Percentiles rank a stretch among this genome's conserved stretches.
These are phyloP conservation scores for Cryptococcus hybrid DNA, from an alignment of 1,284 basidiomycete species.

Conservation along the genomic window DNA sequence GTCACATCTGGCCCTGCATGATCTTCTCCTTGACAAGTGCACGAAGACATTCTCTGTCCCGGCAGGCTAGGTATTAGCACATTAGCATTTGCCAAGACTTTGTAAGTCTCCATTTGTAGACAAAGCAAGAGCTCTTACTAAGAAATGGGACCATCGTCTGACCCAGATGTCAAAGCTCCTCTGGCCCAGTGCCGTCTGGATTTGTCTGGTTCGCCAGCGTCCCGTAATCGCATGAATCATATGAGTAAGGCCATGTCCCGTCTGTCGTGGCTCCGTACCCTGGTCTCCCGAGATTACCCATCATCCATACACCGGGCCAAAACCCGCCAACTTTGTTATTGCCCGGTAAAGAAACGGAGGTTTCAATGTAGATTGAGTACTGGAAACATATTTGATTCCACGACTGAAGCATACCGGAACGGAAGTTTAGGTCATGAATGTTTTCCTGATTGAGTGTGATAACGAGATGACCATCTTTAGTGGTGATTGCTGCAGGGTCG, in stretches of 20 bases:
- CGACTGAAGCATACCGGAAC: slow-evolving; percentile 56
- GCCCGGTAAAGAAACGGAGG: slow-evolving; percentile 43
- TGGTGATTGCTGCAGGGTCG: slow-evolving; percentile 77
- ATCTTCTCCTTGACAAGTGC: slow-evolving; percentile 59
- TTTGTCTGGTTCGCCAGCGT: slow-evolving; percentile 50
- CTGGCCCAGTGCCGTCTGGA: slow-evolving; percentile 44
- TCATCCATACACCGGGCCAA: slow-evolving; percentile 56
- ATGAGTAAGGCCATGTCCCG: slow-evolving; percentile 55
- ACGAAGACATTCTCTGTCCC: slow-evolving; percentile 35
- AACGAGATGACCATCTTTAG: slow-evolving; percentile 73
- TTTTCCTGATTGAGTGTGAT: slow-evolving; percentile 69
- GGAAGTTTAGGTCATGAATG: slow-evolving; percentile 72
- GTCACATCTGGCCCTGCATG: slow-evolving; percentile 62
- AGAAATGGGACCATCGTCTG: slow-evolving; percentile 36
- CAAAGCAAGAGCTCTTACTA: slow-evolving; percentile 9
- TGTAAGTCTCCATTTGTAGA: too few species aligned
- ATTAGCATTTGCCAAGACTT: too few species aligned
- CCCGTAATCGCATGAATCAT: slow-evolving; percentile 44
- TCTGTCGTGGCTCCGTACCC: slow-evolving; percentile 66
- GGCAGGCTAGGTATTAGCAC: too few species aligned
- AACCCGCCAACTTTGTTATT: slow-evolving; percentile 47
- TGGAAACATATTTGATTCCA: slow-evolving; percentile 55
- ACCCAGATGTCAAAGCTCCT: slow-evolving; percentile 41
- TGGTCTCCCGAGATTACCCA: slow-evolving; percentile 53
- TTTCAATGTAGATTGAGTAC: slow-evolving; percentile 43